Base-by-base conservation (phyloP, 805 yeast genomes). In the Candida incommunis region DNA sequence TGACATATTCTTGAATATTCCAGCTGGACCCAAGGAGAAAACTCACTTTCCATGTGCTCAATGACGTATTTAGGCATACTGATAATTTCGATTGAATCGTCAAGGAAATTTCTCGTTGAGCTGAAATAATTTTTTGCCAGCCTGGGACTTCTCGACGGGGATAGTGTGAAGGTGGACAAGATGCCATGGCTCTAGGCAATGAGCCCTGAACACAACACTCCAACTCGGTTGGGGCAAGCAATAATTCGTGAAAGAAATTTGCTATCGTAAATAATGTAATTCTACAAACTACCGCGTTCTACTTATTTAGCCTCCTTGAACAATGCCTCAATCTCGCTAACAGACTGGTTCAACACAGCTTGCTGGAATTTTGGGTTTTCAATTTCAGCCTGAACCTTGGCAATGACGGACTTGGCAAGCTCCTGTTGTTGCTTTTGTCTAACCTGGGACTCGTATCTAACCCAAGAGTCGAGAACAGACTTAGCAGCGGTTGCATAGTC, bases 401-500 rank as follows among this genome's bases (percentile, higher is more conserved):
- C 71, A 64, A 87, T 83, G 53, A 92, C 95, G 48, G 87, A 61
- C 62, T 82, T 70, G 55, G 94, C 78, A 60, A 92, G 79, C 68
- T 85, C 95, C 68, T 80, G 76, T 75, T 92, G 98, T 75, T 92
- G 95, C 63, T 78, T 70, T 74, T 86, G 95, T 74, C 96, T 90
- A 56, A 88, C 92, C 65, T 86, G 87, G 56, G 85, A 82, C 75
- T 92, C 98, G 69, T 83, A 84, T 78, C 97, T 85, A 59, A 88
- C 96, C 98, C 98, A 92, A 15, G 97, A 86, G 71, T 92, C 98
- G 64, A 92, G 78, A 50, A 90, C 95, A 47, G 92, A 71, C 73
- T 83, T 87, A 61, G 97, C 97, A 74, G 87, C 95, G 51, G 71
- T 58, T 47, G 94, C 90, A 55, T 87, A 76, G 51, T 80, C 87